phyloP scores from a whole-genome alignment of 2,329 filamentous ascomycete species.

The Calonectria leucothoes region DNA sequence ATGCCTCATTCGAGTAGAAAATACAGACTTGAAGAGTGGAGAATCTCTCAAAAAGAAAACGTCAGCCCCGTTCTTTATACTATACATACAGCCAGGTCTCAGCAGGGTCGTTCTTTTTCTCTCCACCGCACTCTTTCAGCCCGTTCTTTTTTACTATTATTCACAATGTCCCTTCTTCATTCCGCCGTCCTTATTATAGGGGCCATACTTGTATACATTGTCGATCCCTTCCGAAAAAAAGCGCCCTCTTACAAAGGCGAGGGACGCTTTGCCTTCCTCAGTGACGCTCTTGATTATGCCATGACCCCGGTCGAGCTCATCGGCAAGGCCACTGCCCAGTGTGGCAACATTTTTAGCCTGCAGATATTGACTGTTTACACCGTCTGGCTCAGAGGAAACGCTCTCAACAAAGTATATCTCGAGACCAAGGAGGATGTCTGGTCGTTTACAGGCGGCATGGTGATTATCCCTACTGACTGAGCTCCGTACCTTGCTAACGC shows the following conservation, averaged over 20 bases:
- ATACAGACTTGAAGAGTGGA: not conserved
- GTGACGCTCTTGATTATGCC: slow-evolving; percentile 18
- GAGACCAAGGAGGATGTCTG: slow-evolving; percentile 21
- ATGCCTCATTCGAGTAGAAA: not conserved
- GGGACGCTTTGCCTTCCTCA: slow-evolving; percentile 10
- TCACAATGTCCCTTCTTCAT: slow-evolving; percentile 6
- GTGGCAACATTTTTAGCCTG: slow-evolving; percentile 19
- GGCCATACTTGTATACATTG: not conserved
- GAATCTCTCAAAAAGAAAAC: not conserved
- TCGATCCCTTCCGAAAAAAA: not conserved
- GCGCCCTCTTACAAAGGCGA: slow-evolving; percentile 18
- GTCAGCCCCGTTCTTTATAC: not conserved
- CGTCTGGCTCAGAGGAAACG: slow-evolving; percentile 17
- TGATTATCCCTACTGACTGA: not conserved
- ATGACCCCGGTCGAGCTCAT: slow-evolving; percentile 17
- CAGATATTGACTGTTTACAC: slow-evolving; percentile 18
- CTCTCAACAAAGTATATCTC: slow-evolving; percentile 18
- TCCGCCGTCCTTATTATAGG: slow-evolving; percentile 1
- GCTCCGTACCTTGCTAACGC: not conserved
- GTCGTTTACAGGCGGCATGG: slow-evolving; percentile 22
- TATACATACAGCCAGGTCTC: not conserved
- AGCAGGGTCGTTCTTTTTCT: not conserved
- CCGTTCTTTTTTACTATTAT: not conserved
- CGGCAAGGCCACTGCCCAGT: slow-evolving; percentile 12
- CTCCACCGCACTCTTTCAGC: not conserved